Percentiles rank a stretch among this genome's conserved stretches.
These are phyloP conservation scores for Lachancea fermentati DNA, from an alignment of 805 yeast genomes.

Conservation along the genomic window DNA sequence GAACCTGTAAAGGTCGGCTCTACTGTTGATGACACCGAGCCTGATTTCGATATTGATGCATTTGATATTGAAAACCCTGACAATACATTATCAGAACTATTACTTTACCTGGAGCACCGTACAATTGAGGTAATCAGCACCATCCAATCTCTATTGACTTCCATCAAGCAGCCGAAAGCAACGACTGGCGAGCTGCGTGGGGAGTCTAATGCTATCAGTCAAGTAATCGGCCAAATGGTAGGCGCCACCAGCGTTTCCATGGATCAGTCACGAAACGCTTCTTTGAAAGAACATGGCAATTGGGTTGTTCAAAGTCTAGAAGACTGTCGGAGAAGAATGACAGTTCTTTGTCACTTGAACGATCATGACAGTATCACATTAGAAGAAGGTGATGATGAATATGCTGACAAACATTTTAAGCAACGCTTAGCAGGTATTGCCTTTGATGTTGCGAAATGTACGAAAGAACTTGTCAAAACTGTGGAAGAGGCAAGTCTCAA, in stretches of 20 bases:
- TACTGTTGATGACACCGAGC: slow-evolving; percentile 16
- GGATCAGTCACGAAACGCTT: slow-evolving; percentile 81
- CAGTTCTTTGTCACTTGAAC: slow-evolving; percentile 48
- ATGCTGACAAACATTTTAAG: slow-evolving; percentile 83
- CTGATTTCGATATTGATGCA: slow-evolving; percentile 60
- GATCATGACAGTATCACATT: slow-evolving; percentile 29
- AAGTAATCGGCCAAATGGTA: slow-evolving; percentile 79
- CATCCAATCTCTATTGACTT: slow-evolving; percentile 72
- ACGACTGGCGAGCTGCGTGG: slow-evolving; percentile 67
- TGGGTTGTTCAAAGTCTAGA: slow-evolving; percentile 85
- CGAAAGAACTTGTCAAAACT: slow-evolving; percentile 91
- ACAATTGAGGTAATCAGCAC: slow-evolving; percentile 88
- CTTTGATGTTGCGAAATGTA: slow-evolving; percentile 92
- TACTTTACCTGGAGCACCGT: slow-evolving; percentile 85
- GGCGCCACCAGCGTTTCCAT: slow-evolving; percentile 83
- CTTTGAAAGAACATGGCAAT: slow-evolving; percentile 81
- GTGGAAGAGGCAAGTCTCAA: slow-evolving; percentile 91
- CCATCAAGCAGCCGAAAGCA: slow-evolving; percentile 71
- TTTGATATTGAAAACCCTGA: slow-evolving; percentile 85
- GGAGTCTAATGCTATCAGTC: slow-evolving; percentile 70
- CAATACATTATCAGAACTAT: slow-evolving; percentile 76
- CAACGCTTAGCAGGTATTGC: slow-evolving; percentile 95
- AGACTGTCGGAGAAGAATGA: slow-evolving; percentile 84
- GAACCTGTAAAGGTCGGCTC: not conserved
- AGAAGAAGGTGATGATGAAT: slow-evolving; percentile 45